phyloP scores from a whole-genome alignment of 768 basidiomycete species.

The Tricholoma bakamatsutake region DNA sequence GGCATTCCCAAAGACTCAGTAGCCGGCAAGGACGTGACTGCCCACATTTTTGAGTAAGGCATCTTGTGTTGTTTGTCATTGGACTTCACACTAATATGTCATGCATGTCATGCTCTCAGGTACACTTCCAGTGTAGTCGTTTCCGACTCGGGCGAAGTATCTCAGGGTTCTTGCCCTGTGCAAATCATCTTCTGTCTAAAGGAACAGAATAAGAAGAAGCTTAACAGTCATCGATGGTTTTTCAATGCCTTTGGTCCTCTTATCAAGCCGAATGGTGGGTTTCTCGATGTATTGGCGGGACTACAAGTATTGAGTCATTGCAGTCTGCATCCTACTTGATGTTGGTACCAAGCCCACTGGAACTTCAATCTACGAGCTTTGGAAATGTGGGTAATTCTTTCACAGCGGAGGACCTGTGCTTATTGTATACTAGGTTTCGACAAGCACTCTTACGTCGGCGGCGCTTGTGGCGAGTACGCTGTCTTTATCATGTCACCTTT shows the following conservation, averaged over 20 bases:
- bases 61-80: not conserved
- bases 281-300: not conserved
- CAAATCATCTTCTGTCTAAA: conserved; percentile 90
- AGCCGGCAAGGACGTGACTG: conserved; percentile 85
- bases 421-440: conserved; percentile 58
- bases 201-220: conserved; percentile 96
- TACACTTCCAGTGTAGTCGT: conserved; percentile 79
- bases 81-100: not conserved
- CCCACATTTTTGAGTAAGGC: conserved; percentile 86
- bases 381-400: conserved; percentile 62
- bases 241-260: conserved; percentile 93
- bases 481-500: not conserved
- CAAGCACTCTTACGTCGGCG: conserved; percentile 79
- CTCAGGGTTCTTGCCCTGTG: conserved; percentile 67
- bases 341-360: conserved; percentile 95
- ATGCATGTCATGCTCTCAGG: conserved; percentile 25
- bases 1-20: conserved; percentile 88
- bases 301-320: not conserved
- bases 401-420: not conserved
- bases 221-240: conserved; percentile 96
- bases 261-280: conserved; percentile 72
- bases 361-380: conserved; percentile 93
- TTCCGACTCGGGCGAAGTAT: conserved; percentile 75
- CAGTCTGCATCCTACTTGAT: conserved; percentile 87
- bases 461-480: conserved; percentile 88